phyloP scores from a whole-genome alignment of 2,329 filamentous ascomycete genomes.

The Colletotrichum sp. region DNA sequence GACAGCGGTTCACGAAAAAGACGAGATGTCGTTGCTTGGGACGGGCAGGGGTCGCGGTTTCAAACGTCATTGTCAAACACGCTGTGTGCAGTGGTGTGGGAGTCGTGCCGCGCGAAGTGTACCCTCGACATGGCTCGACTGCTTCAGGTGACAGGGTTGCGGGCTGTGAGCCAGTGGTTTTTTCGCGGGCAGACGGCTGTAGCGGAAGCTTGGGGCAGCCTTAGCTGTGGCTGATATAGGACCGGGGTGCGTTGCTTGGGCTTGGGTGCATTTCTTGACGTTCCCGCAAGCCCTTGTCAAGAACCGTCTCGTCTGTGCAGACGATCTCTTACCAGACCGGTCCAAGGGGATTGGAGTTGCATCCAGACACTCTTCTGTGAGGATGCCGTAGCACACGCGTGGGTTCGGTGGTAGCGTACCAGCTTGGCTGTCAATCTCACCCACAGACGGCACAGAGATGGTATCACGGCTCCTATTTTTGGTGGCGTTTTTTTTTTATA shows the following conservation, averaged over 20 bases:
- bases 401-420: background rate
- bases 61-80: conserved; percentile 23
- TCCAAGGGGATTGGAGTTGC: background rate
- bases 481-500: background rate
- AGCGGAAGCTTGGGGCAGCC: conserved; percentile 16
- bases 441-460: background rate
- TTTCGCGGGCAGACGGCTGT: conserved; percentile 9
- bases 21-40: conserved; percentile 12
- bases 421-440: background rate
- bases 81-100: conserved; percentile 19
- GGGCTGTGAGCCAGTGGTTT: background rate
- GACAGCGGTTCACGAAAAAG: conserved; percentile 9
- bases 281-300: conserved; percentile 11
- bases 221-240: conserved; percentile 18
- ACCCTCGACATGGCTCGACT: background rate
- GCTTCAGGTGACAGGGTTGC: conserved; percentile 6
- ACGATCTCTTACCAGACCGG: conserved; percentile 1
- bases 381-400: background rate
- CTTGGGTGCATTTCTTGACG: conserved; percentile 7
- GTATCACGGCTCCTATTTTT: conserved; percentile 4
- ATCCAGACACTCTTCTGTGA: background rate
- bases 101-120: conserved; percentile 17
- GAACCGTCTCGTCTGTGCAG: conserved; percentile 16
- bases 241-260: background rate
- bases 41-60: conserved; percentile 16